phyloP scores from a whole-genome alignment of 2,329 filamentous ascomycete genomes.

The Penicillium brevicompactum region DNA sequence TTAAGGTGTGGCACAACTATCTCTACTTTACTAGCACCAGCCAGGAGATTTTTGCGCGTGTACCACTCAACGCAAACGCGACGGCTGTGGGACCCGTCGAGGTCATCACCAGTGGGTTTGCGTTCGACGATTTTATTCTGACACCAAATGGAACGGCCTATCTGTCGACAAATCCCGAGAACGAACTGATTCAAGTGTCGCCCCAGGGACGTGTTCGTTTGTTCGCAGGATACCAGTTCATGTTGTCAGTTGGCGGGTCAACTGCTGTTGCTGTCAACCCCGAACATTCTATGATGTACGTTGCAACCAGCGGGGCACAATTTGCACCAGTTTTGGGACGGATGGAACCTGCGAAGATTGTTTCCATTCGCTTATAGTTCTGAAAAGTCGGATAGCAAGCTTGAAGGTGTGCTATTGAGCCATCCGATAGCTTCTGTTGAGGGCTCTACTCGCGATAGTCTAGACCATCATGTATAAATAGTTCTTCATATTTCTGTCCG shows the following conservation, averaged over 20 bases:
- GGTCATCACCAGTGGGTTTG: neutral
- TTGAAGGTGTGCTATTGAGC: neutral
- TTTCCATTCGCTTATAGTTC: neutral
- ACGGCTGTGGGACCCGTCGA: neutral
- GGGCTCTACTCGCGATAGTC: neutral
- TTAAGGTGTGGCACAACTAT: constrained; percentile 1
- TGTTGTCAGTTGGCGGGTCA: neutral
- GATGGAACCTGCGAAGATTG: constrained; percentile 12
- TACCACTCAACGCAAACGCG: neutral
- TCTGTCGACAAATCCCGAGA: constrained; percentile 6
- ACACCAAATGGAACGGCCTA: constrained; percentile 5
- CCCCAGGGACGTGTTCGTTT: neutral
- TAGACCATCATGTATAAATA: neutral
- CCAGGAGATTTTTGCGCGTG: neutral
- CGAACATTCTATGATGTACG: neutral
- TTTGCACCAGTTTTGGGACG: constrained; percentile 3
- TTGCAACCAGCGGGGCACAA: constrained; percentile 10
- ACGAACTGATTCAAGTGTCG: constrained; percentile 5
- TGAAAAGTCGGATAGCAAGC: neutral
- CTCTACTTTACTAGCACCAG: constrained; percentile 12
- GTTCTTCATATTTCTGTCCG: neutral
- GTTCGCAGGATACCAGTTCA: constrained; percentile 2
- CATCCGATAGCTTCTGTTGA: too few species aligned
- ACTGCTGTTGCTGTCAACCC: neutral
- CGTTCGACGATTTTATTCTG: constrained; percentile 5